Conservation (phyloP, 495 filamentous ascomycete genomes). For the Penicillium lividum region DNA sequence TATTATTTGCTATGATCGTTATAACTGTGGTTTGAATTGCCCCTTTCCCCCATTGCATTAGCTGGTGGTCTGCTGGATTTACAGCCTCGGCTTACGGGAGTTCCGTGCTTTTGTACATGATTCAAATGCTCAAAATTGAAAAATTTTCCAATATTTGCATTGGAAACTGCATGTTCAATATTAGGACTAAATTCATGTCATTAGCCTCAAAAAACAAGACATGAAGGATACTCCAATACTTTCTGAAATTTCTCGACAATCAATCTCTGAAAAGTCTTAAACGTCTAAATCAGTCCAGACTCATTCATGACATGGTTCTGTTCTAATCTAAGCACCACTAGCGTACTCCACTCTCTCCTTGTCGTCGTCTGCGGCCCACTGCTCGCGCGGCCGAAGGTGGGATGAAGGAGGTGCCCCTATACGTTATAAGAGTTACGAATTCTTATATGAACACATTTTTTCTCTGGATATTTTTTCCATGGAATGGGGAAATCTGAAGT, state of each 20-base stretch:
- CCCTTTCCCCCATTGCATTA: slow-evolving; percentile 20
- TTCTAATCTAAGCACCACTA: slow-evolving; percentile 31
- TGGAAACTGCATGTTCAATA: slow-evolving; percentile 1
- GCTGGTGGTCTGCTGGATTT: slow-evolving; percentile 19
- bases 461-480: background rate
- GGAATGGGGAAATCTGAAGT: too few species aligned
- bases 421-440: too few species aligned
- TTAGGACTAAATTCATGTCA: background rate
- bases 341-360: slow-evolving; percentile 30
- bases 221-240: background rate
- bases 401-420: background rate
- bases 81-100: slow-evolving; percentile 23
- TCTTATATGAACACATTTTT: background rate
- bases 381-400: slow-evolving; percentile 22
- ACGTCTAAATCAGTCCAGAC: slow-evolving; percentile 2
- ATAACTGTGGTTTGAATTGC: slow-evolving; percentile 1
- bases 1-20: slow-evolving; percentile 3
- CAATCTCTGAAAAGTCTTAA: background rate
- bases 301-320: slow-evolving; percentile 19
- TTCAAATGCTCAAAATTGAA: background rate
- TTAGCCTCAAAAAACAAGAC: background rate
- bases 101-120: slow-evolving; percentile 12
- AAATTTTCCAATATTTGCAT: slow-evolving; percentile 13
- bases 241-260: too few species aligned
- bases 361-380: slow-evolving; percentile 27